Evolutionary conservation across 2,329 filamentous ascomycete genomes (phyloP), one percentile per base, ranked within the genome.

Genomic region (Xenosphaeropsis pyriputrescens): DNA sequence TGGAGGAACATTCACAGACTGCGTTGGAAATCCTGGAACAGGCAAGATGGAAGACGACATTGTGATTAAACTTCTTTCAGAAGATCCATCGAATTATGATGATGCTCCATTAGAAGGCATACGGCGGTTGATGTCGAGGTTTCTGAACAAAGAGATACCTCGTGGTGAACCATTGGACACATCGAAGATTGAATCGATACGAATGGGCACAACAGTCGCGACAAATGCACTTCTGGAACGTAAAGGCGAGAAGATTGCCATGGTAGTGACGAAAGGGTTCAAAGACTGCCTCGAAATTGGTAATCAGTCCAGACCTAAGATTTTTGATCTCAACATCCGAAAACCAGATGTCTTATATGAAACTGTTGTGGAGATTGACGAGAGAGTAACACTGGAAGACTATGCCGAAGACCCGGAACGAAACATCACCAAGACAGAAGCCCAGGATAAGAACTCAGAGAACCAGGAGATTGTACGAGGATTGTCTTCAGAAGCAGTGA

Each of bases 201-300:
- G 88, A 35, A 95, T 95, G 88, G 88, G 88, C 33, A 95, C 88
- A 1, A 95, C 88, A 0, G 86, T 95, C 11, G 88, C 88, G 8
- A 95, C 88, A 1, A 95, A 95, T 57, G 88, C 88, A 0, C 61
- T 95, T 39, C 67, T 95, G 2, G 88, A 95, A 58, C 68, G 88
- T 41, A 94, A 94, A 58, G 88, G 88, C 35, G 86, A 93, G 61
- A 76, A 75, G 48, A 89, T 91, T 53, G 86, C 84, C 12, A 70
- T 95, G 58, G 75, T 94, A 1, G 84, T 93, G 9, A 94, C 85
- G 1, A 79, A 77, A 47, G 88, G 88, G 0, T 94, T 94, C 65
- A 79, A 75, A 47, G 86, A 95, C 56, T 93, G 85, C 48, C 64
- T 94, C 17, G 71, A 78, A 37, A 95, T 95, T 53, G 88, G 88